Conservation (phyloP, 768 basidiomycete species). For the Cyathus striatus region DNA sequence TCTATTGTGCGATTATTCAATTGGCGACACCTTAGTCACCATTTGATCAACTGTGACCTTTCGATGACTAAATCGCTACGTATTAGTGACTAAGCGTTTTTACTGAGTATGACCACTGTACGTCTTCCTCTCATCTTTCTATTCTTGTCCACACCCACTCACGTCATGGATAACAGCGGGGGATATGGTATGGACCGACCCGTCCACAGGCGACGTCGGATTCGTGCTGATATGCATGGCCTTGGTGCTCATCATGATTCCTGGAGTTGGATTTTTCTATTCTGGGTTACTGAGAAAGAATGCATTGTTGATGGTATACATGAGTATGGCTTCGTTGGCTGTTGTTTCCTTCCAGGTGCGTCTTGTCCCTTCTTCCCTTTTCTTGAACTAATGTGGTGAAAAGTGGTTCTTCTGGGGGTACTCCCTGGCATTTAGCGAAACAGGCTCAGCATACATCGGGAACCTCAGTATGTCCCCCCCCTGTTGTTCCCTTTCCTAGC, state of each 20-base stretch:
- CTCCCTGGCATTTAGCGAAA: constrained; percentile 86
- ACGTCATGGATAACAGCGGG: too few species aligned
- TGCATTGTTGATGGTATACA: constrained; percentile 85
- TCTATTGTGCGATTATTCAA: too few species aligned
- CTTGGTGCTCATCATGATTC: constrained; percentile 82
- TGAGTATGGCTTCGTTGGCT: constrained; percentile 70
- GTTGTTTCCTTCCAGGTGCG: constrained; percentile 82
- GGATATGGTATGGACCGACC: too few species aligned
- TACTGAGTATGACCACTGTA: too few species aligned
- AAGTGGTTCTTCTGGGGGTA: constrained; percentile 99
- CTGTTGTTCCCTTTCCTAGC: neutral
- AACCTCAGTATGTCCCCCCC: constrained; percentile 57
- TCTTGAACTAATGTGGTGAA: constrained; percentile 4
- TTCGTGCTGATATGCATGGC: constrained; percentile 70
- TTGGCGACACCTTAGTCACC: too few species aligned
- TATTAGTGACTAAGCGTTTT: too few species aligned
- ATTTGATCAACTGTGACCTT: too few species aligned
- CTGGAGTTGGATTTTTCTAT: constrained; percentile 85
- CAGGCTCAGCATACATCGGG: constrained; percentile 73
- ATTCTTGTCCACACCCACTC: too few species aligned
- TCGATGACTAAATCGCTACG: too few species aligned
- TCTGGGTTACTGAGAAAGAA: constrained; percentile 92
- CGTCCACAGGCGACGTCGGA: constrained; percentile 48
- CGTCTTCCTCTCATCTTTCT: too few species aligned
- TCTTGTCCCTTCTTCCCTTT: neutral